A percentile compares a stretch with the other conserved stretches of the same genome.
phyloP scores from a whole-genome alignment of 2,329 filamentous ascomycete genomes.

The Coniochaeta pulveracea region DNA sequence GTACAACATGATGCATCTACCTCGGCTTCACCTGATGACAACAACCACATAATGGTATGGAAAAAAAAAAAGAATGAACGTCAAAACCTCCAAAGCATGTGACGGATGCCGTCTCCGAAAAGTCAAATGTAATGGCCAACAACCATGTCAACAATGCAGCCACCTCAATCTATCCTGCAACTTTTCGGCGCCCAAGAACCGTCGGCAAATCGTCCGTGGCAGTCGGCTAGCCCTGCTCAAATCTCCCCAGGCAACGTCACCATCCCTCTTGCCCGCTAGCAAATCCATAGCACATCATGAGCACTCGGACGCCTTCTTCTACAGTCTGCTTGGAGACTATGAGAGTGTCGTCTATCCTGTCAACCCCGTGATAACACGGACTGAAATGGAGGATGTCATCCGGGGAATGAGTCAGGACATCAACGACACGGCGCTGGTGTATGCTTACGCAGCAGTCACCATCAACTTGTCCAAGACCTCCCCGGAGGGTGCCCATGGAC shows the following conservation, averaged over 20 bases:
- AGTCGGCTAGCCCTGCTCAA: constrained; percentile 24
- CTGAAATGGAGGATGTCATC: constrained; percentile 23
- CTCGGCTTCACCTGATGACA: too few relatives aligned
- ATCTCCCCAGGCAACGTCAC: too few relatives aligned
- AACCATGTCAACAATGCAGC: constrained; percentile 27
- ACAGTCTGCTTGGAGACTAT: constrained; percentile 30
- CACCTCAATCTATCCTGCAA: constrained; percentile 32
- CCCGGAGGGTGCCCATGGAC: constrained; percentile 1
- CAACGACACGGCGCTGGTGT: constrained; percentile 28
- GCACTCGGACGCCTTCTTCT: constrained; percentile 20
- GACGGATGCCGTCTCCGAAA: constrained; percentile 11
- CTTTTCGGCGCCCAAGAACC: constrained; percentile 25
- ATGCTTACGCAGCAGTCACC: constrained; percentile 31
- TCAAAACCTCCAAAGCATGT: constrained; percentile 6
- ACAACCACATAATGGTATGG: too few relatives aligned
- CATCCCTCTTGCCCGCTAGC: constrained; percentile 4
- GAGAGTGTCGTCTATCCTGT: constrained; percentile 31
- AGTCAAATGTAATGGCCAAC: constrained; percentile 22
- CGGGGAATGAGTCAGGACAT: constrained; percentile 22
- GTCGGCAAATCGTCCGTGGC: constrained; percentile 23
- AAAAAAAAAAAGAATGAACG: not conserved
- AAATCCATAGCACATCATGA: not conserved
- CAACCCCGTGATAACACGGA: constrained; percentile 29
- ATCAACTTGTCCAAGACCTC: constrained; percentile 25
- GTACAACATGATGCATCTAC: too few relatives aligned